Percentiles rank a stretch among this genome's conserved stretches.
phyloP scores from a whole-genome alignment of 345 rosid species.

The Arabidopsis arenosa region DNA sequence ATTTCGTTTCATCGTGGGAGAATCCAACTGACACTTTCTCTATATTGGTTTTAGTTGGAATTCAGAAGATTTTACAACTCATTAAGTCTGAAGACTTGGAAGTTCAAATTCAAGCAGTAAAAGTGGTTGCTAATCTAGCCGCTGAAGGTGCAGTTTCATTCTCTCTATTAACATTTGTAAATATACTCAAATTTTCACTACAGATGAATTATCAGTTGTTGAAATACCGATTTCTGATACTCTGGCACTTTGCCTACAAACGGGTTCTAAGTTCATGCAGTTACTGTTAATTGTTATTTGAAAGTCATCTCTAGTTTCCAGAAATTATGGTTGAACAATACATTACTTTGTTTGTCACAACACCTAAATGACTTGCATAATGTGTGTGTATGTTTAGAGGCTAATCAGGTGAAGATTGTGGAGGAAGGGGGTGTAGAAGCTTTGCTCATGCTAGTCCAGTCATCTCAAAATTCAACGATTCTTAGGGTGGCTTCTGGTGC shows the following conservation, averaged over 20 bases:
- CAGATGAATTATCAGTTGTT: background rate
- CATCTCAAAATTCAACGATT: conserved; percentile 75
- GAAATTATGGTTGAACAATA: no score
- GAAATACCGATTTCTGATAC: background rate
- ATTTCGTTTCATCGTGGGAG: conserved; percentile 1
- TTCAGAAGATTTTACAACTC: conserved; percentile 80
- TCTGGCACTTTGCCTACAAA: background rate
- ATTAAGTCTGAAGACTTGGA: conserved; percentile 81
- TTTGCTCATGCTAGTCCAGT: conserved; percentile 65
- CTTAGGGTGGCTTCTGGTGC: conserved; percentile 98
- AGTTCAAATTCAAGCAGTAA: conserved; percentile 90
- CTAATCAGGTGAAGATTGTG: conserved; percentile 83
- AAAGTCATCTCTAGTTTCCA: no score
- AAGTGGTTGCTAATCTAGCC: conserved; percentile 96
- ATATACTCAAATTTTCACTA: background rate
- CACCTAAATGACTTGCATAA: conserved; percentile 22
- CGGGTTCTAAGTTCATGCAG: background rate
- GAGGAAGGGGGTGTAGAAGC: conserved; percentile 97
- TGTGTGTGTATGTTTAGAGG: conserved; percentile 53
- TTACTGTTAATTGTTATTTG: no score
- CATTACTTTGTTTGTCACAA: background rate
- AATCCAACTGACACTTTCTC: conserved; percentile 31
- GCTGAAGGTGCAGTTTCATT: conserved; percentile 73
- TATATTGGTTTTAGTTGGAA: conserved; percentile 65
- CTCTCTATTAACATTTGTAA: conserved; percentile 12